Conservation (phyloP, 1,139 yeast species). For the Blastobotrys indianensis region DNA sequence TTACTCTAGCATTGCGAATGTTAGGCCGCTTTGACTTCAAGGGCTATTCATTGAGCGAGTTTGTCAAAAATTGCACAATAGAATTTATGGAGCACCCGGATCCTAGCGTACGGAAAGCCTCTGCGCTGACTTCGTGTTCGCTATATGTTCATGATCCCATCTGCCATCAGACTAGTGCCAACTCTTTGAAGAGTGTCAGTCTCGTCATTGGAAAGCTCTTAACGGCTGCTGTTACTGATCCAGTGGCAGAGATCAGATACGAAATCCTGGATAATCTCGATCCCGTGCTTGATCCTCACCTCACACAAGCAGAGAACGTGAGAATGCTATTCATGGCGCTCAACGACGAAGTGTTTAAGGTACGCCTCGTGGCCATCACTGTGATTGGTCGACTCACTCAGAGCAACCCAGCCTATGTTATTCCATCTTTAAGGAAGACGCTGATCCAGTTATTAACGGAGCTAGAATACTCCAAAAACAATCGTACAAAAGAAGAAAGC, state of each 20-base stretch:
- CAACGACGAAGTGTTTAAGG: conserved; percentile 83
- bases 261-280: conserved; percentile 73
- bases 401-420: conserved; percentile 91
- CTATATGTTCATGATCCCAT: conserved; percentile 80
- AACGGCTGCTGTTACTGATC: conserved; percentile 86
- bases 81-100: conserved; percentile 75
- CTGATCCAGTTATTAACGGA: conserved; percentile 80
- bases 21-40: conserved; percentile 69
- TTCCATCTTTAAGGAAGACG: conserved; percentile 84
- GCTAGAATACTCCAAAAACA: conserved; percentile 68
- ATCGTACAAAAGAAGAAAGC: conserved; percentile 82
- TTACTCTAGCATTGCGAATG: conserved; percentile 67
- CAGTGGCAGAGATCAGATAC: conserved; percentile 72
- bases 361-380: conserved; percentile 72
- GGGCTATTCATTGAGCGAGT: conserved; percentile 73
- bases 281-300: conserved; percentile 77
- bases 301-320: conserved; percentile 91
- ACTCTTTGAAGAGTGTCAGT: conserved; percentile 78
- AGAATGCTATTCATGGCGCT: conserved; percentile 78
- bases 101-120: conserved; percentile 73
- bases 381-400: conserved; percentile 79
- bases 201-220: conserved; percentile 77
- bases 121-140: conserved; percentile 77
- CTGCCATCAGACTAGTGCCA: conserved; percentile 76
- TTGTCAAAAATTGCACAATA: conserved; percentile 77